These are phyloP conservation scores for Simmondsia chinensis DNA, from an alignment of 148 eudicot genomes.

Conservation along the genomic window DNA sequence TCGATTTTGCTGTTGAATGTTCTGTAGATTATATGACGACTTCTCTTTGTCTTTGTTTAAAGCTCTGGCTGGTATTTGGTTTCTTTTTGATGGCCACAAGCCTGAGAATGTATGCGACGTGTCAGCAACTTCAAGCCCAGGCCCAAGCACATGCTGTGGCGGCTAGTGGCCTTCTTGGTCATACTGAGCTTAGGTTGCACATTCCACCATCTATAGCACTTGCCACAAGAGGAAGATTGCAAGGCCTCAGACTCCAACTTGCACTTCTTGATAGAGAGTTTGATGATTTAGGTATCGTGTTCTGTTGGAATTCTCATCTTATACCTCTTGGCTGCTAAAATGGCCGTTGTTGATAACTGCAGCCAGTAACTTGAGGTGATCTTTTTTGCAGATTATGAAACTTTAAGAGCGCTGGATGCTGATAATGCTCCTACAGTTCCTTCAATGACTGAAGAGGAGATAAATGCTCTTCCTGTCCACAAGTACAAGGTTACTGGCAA, in stretches of 20 bases:
- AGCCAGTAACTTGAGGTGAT: neutral
- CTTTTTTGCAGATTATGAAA: slow-evolving; percentile 67
- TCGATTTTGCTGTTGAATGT: neutral
- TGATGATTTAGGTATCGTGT: slow-evolving; percentile 68
- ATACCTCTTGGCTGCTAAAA: neutral
- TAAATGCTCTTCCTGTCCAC: slow-evolving; percentile 85
- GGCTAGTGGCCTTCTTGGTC: slow-evolving; percentile 93
- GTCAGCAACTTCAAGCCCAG: slow-evolving; percentile 97
- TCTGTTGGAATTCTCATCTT: neutral
- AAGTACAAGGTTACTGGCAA: slow-evolving; percentile 49
- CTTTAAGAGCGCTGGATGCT: slow-evolving; percentile 75
- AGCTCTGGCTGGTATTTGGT: slow-evolving; percentile 96
- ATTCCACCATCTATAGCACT: slow-evolving; percentile 90
- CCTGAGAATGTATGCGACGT: slow-evolving; percentile 92
- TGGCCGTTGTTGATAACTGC: neutral
- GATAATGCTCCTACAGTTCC: slow-evolving; percentile 61
- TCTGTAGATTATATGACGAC: slow-evolving; percentile 1
- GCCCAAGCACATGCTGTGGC: slow-evolving; percentile 97
- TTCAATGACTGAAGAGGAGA: slow-evolving; percentile 92
- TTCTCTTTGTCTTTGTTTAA: slow-evolving; percentile 4
- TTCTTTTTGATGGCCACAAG: slow-evolving; percentile 90
- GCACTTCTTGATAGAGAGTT: slow-evolving; percentile 95
- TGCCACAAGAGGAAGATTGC: slow-evolving; percentile 84
- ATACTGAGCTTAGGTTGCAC: slow-evolving; percentile 76
- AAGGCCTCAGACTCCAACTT: slow-evolving; percentile 92